These are phyloP conservation scores for Psilocybe subaeruginosa DNA, from an alignment of 768 basidiomycete genomes.

Conservation along the genomic window DNA sequence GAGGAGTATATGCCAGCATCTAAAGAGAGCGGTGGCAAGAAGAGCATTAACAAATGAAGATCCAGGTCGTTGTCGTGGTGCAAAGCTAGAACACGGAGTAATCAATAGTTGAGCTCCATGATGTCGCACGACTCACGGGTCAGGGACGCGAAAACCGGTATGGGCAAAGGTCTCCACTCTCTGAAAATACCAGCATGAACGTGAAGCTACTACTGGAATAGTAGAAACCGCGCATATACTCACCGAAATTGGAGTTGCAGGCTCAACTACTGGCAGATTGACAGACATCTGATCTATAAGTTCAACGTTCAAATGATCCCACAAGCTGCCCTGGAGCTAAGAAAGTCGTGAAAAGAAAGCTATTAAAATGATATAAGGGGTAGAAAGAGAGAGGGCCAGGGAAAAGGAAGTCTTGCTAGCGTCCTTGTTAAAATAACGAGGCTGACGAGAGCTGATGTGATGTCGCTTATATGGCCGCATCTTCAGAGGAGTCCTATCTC, in stretches of 20 bases:
- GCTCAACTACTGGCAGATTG: conserved; percentile 6
- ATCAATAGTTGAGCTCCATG: neutral
- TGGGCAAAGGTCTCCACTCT: conserved; percentile 32
- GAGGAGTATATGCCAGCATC: conserved; percentile 70
- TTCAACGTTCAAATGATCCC: neutral
- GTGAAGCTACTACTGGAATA: neutral
- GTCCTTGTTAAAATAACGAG: neutral
- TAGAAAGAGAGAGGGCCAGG: neutral
- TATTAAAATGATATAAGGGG: neutral
- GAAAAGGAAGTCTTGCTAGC: neutral
- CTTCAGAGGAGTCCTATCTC: neutral
- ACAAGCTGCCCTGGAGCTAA: neutral
- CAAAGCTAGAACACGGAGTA: conserved; percentile 31
- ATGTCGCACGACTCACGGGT: conserved; percentile 34
- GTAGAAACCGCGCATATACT: conserved; percentile 9
- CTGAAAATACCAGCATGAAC: conserved; percentile 15
- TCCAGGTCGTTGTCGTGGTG: conserved; percentile 38
- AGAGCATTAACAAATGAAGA: conserved; percentile 44
- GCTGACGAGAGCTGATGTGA: too few relatives aligned
- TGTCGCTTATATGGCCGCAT: neutral
- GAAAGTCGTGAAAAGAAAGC: neutral
- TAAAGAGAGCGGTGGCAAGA: conserved; percentile 46
- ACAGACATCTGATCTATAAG: neutral
- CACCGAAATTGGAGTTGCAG: conserved; percentile 22
- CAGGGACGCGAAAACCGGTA: conserved; percentile 38